A percentile compares a stretch with the other conserved stretches of the same genome.
Evolutionary conservation across 1,284 basidiomycete genomes (phyloP).

Genomic region (Flammula alnicola): DNA sequence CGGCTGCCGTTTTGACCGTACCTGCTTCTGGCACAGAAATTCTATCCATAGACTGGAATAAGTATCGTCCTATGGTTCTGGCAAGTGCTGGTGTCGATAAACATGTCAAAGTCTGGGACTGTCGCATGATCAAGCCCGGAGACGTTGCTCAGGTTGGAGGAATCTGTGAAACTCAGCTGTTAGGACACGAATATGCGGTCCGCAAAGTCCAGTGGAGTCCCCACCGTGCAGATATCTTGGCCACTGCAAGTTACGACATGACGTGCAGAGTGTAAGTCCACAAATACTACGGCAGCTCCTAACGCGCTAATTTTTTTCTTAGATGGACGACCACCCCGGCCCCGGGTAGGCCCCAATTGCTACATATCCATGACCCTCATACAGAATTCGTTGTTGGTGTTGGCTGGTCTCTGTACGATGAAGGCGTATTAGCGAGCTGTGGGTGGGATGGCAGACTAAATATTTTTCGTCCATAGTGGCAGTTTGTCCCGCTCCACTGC

Average conservation of each 20-base stretch:
- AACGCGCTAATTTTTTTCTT: conserved; percentile 12
- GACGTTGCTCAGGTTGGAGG: conserved; percentile 65
- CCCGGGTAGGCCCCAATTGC: conserved; percentile 56
- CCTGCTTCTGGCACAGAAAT: conserved; percentile 75
- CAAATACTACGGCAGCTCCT: conserved; percentile 4
- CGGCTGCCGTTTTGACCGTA: conserved; percentile 69
- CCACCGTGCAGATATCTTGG: conserved; percentile 33
- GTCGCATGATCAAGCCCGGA: conserved; percentile 72
- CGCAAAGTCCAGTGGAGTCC: conserved; percentile 82
- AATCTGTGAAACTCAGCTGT: conserved; percentile 65
- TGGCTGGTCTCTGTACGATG: conserved; percentile 88
- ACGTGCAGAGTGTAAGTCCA: conserved; percentile 83
- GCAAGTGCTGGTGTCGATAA: conserved; percentile 87
- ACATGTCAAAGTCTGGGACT: conserved; percentile 82
- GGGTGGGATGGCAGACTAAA: conserved; percentile 90
- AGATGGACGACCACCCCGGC: conserved; percentile 71
- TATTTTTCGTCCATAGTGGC: conserved; percentile 63
- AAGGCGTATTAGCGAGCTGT: conserved; percentile 84
- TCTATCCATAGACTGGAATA: conserved; percentile 91
- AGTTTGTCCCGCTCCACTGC: conserved; percentile 3
- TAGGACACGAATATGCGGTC: conserved; percentile 84
- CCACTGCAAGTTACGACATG: conserved; percentile 63
- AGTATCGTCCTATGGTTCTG: conserved; percentile 80
- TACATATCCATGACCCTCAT: conserved; percentile 82
- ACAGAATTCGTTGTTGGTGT: conserved; percentile 96